These are phyloP conservation scores for Digitaria exilis DNA, from an alignment of 202 grass and related monocot genomes.

Conservation along the genomic window DNA sequence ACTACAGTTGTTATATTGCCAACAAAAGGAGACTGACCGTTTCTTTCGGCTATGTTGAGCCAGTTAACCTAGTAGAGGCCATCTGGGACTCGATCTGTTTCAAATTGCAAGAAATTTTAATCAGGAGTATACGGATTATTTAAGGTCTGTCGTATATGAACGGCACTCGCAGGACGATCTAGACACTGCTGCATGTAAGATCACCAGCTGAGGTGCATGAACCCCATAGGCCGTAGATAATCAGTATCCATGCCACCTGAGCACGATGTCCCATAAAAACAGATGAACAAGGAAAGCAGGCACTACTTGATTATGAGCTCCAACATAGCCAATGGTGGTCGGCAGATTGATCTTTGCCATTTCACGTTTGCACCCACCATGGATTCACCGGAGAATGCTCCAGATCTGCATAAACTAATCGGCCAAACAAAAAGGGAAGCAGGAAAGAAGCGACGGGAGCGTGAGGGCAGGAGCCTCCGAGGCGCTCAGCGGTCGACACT, in stretches of 20 bases:
- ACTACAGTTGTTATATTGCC: background rate
- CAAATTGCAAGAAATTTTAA: background rate
- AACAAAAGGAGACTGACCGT: background rate
- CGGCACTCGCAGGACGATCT: background rate
- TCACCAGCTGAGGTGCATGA: background rate
- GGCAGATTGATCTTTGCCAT: slow-evolving; percentile 7
- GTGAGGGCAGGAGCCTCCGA: background rate
- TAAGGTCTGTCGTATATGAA: background rate
- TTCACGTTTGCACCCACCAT: slow-evolving; percentile 32
- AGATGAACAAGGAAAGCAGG: background rate
- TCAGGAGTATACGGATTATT: background rate
- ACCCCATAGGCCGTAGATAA: background rate
- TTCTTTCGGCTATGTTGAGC: background rate
- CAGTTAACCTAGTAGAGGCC: background rate
- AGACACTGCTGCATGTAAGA: background rate
- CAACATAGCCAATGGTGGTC: slow-evolving; percentile 7
- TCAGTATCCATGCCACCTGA: background rate
- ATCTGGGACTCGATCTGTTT: background rate
- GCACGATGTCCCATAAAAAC: background rate
- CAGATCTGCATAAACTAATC: background rate
- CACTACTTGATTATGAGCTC: background rate
- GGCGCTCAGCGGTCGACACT: slow-evolving; percentile 2
- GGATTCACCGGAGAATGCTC: background rate
- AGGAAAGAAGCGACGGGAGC: slow-evolving; percentile 23
- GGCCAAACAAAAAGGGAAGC: slow-evolving; percentile 18